phyloP scores from a whole-genome alignment of 495 filamentous ascomycete species.

The Lasiosphaeria hispida region DNA sequence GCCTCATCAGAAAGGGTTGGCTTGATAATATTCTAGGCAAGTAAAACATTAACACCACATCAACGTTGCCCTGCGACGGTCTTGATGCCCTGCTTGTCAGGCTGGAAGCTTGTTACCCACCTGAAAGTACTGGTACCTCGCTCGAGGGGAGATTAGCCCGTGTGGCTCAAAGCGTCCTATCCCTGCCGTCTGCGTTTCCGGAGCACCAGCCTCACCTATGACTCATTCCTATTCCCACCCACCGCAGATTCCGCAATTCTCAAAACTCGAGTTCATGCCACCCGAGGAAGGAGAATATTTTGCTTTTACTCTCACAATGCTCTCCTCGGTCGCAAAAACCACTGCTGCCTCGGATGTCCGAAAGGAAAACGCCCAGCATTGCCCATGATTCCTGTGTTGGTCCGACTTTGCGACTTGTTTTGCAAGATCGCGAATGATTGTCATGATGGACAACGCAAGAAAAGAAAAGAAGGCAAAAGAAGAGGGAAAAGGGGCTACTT shows the following conservation, averaged over 20 bases:
- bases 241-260: constrained; percentile 11
- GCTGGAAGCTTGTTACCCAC: constrained; percentile 7
- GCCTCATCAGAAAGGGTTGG: neutral
- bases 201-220: constrained; percentile 14
- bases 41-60: neutral
- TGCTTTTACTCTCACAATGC: neutral
- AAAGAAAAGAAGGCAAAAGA: neutral
- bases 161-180: constrained; percentile 20
- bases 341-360: neutral
- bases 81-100: constrained; percentile 13
- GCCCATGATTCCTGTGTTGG: too few species aligned
- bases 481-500: neutral
- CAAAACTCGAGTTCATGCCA: constrained; percentile 4
- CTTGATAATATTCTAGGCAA: neutral
- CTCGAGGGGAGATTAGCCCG: constrained; percentile 11
- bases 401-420: too few species aligned
- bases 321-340: neutral
- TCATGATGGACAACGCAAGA: neutral
- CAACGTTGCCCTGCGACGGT: neutral
- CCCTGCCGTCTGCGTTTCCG: constrained; percentile 16
- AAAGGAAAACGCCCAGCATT: neutral
- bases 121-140: constrained; percentile 17
- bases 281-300: neutral
- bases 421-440: too few species aligned
- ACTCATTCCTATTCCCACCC: constrained; percentile 16